These are phyloP conservation scores for Epichloe coenophiala DNA, from an alignment of 2,329 filamentous ascomycete species.

Conservation along the genomic window DNA sequence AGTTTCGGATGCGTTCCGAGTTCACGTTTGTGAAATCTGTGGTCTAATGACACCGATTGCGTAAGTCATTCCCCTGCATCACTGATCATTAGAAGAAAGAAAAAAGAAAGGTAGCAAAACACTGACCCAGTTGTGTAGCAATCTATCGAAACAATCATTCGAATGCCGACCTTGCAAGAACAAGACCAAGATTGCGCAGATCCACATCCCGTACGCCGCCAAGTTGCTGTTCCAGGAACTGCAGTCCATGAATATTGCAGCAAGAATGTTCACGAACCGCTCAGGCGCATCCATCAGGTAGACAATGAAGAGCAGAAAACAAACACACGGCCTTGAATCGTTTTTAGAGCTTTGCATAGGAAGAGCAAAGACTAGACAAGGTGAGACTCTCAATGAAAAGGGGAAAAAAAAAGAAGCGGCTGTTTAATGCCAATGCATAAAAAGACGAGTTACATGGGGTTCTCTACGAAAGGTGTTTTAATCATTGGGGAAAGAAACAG, in stretches of 20 bases:
- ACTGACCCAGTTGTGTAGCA: constrained; percentile 40
- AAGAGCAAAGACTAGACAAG: background rate
- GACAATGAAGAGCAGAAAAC: constrained; percentile 4
- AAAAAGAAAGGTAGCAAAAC: background rate
- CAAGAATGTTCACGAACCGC: constrained; percentile 87
- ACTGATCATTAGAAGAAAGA: background rate
- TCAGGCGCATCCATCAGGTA: constrained; percentile 61
- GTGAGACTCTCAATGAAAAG: background rate
- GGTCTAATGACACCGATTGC: constrained; percentile 98
- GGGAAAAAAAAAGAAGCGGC: background rate
- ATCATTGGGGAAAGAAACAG: background rate
- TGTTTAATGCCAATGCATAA: background rate
- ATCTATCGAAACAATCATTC: constrained; percentile 89
- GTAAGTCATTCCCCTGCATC: constrained; percentile 45
- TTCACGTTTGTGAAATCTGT: constrained; percentile 97
- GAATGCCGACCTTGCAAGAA: constrained; percentile 97
- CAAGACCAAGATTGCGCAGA: constrained; percentile 96
- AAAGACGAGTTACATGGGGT: background rate
- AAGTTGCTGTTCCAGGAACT: constrained; percentile 98
- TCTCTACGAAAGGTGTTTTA: background rate
- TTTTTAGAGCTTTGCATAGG: background rate
- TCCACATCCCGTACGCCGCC: constrained; percentile 94
- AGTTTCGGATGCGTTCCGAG: constrained; percentile 93
- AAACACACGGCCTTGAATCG: background rate
- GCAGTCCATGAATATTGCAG: constrained; percentile 95